A percentile compares a stretch with the other conserved stretches of the same genome.
These are phyloP conservation scores for Pyropia haitanensis DNA, from an alignment of 23 red algal genomes.

Conservation along the genomic window DNA sequence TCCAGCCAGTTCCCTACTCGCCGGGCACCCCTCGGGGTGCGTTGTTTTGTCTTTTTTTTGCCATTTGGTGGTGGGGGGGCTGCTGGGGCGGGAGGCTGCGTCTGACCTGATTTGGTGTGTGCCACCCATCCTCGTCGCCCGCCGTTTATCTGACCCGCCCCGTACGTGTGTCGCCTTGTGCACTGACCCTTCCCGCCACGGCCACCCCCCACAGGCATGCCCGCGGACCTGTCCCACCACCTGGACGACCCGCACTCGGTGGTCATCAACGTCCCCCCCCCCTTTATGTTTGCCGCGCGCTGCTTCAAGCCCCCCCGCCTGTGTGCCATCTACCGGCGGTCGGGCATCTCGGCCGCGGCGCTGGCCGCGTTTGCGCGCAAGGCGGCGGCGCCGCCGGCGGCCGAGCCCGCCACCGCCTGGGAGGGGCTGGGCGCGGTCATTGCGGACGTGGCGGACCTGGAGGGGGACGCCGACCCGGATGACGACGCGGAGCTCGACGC, in stretches of 20 bases:
- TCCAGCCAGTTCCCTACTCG: conserved; percentile 2
- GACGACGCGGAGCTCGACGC: neutral
- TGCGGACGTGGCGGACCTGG: neutral
- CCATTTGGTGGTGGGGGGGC: too few relatives aligned
- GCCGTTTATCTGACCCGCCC: too few relatives aligned
- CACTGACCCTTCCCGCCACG: too few relatives aligned
- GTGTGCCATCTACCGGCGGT: neutral
- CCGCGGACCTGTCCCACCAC: neutral
- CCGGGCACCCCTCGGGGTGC: neutral
- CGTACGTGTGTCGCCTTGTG: too few relatives aligned
- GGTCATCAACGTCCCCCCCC: conserved; percentile 3
- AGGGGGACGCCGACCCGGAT: neutral
- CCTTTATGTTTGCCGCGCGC: conserved; percentile 1
- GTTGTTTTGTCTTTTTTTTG: too few relatives aligned
- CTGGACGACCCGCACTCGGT: neutral
- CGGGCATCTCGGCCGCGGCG: neutral
- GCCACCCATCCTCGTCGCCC: too few relatives aligned
- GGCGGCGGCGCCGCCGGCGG: neutral
- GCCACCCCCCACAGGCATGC: neutral
- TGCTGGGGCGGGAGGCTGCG: too few relatives aligned
- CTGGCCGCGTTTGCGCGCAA: neutral
- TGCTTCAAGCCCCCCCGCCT: conserved; percentile 3
- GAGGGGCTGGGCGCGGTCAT: neutral
- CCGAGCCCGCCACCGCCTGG: neutral
- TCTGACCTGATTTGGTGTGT: too few relatives aligned